Evolutionary conservation across 2,329 filamentous ascomycete genomes (phyloP).

Genomic region (Geoglossum cookeanum): DNA sequence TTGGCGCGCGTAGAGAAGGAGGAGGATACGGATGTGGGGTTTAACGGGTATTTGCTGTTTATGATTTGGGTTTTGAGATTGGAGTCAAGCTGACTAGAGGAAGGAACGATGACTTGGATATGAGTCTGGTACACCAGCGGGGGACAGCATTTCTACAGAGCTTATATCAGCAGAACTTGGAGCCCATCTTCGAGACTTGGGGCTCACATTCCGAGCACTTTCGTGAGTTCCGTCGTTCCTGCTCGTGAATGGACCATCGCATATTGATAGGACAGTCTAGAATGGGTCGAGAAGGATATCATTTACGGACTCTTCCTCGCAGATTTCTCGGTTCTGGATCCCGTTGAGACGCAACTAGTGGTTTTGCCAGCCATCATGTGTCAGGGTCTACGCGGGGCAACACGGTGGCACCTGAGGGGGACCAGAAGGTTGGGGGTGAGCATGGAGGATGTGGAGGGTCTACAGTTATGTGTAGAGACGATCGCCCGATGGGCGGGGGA

Average conservation of each 20-base stretch:
- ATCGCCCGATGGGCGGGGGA: neutral
- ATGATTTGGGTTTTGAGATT: slow-evolving; percentile 5
- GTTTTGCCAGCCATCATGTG: slow-evolving; percentile 26
- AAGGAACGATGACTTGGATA: slow-evolving; percentile 6
- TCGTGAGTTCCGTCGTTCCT: neutral
- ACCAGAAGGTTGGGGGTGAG: slow-evolving; percentile 22
- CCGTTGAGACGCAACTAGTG: slow-evolving; percentile 26
- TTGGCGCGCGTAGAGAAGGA: slow-evolving; percentile 14
- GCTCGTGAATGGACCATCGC: neutral
- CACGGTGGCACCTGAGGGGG: slow-evolving; percentile 27
- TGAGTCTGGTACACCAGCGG: slow-evolving; percentile 11
- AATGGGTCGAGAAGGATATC: slow-evolving; percentile 1
- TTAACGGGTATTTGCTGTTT: neutral
- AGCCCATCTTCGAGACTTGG: slow-evolving; percentile 17
- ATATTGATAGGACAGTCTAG: neutral
- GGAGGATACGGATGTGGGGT: slow-evolving; percentile 5
- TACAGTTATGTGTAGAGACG: neutral
- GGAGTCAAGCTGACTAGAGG: slow-evolving; percentile 6
- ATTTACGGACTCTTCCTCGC: slow-evolving; percentile 3
- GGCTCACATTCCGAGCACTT: slow-evolving; percentile 16
- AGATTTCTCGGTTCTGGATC: neutral
- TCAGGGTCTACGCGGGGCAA: slow-evolving; percentile 23
- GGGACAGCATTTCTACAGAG: slow-evolving; percentile 15
- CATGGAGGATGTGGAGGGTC: slow-evolving; percentile 4
- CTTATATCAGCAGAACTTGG: slow-evolving; percentile 16